Base-by-base conservation (phyloP, 2,329 filamentous ascomycete genomes). In the Juglanconis oblonga region DNA sequence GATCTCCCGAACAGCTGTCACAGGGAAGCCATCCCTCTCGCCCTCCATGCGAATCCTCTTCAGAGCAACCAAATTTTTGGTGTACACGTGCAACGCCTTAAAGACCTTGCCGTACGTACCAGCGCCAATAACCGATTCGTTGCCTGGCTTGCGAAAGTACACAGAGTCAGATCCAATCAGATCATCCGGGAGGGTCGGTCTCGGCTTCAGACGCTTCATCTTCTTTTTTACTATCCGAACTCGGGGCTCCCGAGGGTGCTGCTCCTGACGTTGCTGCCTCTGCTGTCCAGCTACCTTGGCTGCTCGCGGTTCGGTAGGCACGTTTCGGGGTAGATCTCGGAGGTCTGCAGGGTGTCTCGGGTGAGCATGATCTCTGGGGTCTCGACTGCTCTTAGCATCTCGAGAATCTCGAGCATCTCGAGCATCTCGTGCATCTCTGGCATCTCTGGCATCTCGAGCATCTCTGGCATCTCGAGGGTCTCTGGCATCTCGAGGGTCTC, bases 51-150 rank as follows among this genome's bases (percentile, higher is more conserved):
- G 87, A 63, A 97, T 96, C 68, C 91, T 89, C 77, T 97, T 97
- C 61, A 97, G 79, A 1, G 92, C 92, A 31, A 96, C 92, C 61
- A 90, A 81, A 45, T 87, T 85, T 67, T 90, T 90, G 1, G 91
- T 96, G 71, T 96, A 96, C n/a, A 95, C 91, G 69, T 97, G 92
- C 8, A 92, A 79, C n/a, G 87, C 92, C 72, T 96, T 96, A 80
- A 96, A 97, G 4, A 97, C 92, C 73, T 96, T 96, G 55, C 92
- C 95, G 68, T 97, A 98, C 0, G 94, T 98, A 10, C 94, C 94
- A 48, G 94, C 96, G 14, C 94, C 94, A 24, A 98, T 89, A 0
- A 98, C 94, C 0, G 94, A 98, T 72, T 96, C 94, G 67, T 98
- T 97, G n/a, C 94, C 94, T 1, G 93, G 93, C 71, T 97, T 98